Conservation (phyloP, 805 yeast genomes). For the Yamadazyma takamatsuzukensis region DNA sequence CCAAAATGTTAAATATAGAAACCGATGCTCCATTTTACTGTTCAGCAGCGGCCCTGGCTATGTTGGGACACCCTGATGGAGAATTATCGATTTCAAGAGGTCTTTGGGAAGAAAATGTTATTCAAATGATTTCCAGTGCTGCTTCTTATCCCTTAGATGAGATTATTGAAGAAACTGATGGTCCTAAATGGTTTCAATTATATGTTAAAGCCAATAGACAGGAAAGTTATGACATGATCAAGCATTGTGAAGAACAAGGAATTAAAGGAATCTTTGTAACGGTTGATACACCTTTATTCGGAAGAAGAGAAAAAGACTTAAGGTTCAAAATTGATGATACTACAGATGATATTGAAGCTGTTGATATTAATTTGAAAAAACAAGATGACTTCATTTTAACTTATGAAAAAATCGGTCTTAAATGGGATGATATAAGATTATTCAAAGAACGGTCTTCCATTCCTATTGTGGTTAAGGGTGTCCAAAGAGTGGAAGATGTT, state of each 20-base stretch:
- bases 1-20: slow-evolving; percentile 23
- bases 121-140: slow-evolving; percentile 46
- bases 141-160: slow-evolving; percentile 42
- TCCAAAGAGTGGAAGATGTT: slow-evolving; percentile 78
- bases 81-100: slow-evolving; percentile 40
- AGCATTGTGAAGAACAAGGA: slow-evolving; percentile 36
- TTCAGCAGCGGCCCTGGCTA: slow-evolving; percentile 45
- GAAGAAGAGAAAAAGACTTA: slow-evolving; percentile 49
- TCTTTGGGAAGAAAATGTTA: slow-evolving; percentile 34
- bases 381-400: slow-evolving; percentile 13
- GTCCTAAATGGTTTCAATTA: slow-evolving; percentile 46
- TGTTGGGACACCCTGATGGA: slow-evolving; percentile 41
- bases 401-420: slow-evolving; percentile 13
- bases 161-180: slow-evolving; percentile 25
- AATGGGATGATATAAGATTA: slow-evolving; percentile 29
- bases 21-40: slow-evolving; percentile 46
- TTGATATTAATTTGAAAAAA: slow-evolving; percentile 11
- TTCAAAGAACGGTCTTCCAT: slow-evolving; percentile 32
- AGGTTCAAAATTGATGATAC: slow-evolving; percentile 30
- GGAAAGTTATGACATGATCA: slow-evolving; percentile 26
- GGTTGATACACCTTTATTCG: slow-evolving; percentile 52
- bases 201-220: slow-evolving; percentile 41
- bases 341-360: slow-evolving; percentile 26
- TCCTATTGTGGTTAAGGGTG: slow-evolving; percentile 63
- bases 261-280: slow-evolving; percentile 50